Base-by-base conservation (phyloP, 768 basidiomycete species). In the Kwoniella sp. region DNA sequence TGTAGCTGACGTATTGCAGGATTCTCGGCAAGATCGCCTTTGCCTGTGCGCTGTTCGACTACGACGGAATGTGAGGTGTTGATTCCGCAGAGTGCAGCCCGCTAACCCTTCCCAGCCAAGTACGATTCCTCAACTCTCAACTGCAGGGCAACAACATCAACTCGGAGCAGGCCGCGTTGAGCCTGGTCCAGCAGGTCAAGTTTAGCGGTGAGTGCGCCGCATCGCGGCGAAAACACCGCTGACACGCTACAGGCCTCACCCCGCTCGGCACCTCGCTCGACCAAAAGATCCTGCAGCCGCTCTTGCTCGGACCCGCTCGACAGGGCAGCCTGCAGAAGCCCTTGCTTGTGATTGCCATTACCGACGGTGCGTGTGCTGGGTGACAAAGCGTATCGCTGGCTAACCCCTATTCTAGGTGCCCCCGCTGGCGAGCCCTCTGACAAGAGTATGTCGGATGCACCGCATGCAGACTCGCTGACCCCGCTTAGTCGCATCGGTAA, bases 81-180 rank as follows among this genome's bases (percentile, higher is more conserved):
- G 15, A 12, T 22, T 9, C n/a, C 10, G 8, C 26, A 19, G 45
- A 17, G 25, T 17, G 3, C 20, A 19, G 28, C 50, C 46, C 41
- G 26, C 19, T 42, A 25, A 5, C 17, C 37, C 32, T 23, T 34
- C 42, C 9, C 20, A 65, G 63, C 53, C 67, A 71, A 40, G 69
- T 76, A 38, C 66, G 75, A 32, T 76, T 76, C 71, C 67, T 77
- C 62, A 77, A 77, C 67, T 70, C 64, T 11, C 59, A 65, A 11
- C 53, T 69, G 44, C 71, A 75, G 27, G 77, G 76, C 9, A 73
- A 77, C 63, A 59, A 62, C 59, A 69, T 76, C 60, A 64, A 57
- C 46, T 61, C 57, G 12, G 75, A 76, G 52, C 51, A 62, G n/a
- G 63, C 56, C 2, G 76, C 72, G 12, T 32, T 67, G 25, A 45